Conservation (phyloP, 1,139 yeast genomes). For the Suhomyces bokatorum region DNA sequence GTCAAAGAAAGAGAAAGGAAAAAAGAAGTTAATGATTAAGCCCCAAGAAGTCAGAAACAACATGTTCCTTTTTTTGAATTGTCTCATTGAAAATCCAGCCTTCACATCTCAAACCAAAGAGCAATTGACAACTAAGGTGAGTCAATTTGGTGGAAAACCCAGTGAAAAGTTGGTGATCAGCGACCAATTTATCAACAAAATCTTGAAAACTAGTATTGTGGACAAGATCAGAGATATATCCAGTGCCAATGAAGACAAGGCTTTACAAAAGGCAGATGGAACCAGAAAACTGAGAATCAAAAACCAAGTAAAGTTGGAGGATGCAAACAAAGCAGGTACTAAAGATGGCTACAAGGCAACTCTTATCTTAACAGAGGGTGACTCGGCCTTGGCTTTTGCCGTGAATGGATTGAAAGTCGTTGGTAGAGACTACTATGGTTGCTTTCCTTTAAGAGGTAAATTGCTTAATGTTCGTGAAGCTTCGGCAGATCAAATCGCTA, state of each 20-base stretch:
- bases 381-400: constrained; percentile 91
- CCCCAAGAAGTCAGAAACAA: constrained; percentile 88
- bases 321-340: constrained; percentile 97
- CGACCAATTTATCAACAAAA: constrained; percentile 71
- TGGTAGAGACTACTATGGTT: constrained; percentile 94
- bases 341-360: constrained; percentile 91
- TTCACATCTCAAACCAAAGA: constrained; percentile 98
- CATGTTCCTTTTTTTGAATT: constrained; percentile 87
- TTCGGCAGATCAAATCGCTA: constrained; percentile 86
- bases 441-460: constrained; percentile 95
- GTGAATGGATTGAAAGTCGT: constrained; percentile 94
- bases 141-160: constrained; percentile 82
- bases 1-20: constrained; percentile 70
- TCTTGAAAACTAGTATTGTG: constrained; percentile 73
- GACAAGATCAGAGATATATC: constrained; percentile 84
- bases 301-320: constrained; percentile 86
- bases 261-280: constrained; percentile 90
- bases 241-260: constrained; percentile 83
- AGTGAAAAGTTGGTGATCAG: constrained; percentile 61
- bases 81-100: constrained; percentile 94
- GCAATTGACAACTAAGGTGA: constrained; percentile 83
- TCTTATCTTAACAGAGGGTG: constrained; percentile 93
- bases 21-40: constrained; percentile 70
- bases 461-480: constrained; percentile 95
- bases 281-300: constrained; percentile 81